Conservation (phyloP, 345 rosid genomes). For the Excoecaria cochinchinensis region DNA sequence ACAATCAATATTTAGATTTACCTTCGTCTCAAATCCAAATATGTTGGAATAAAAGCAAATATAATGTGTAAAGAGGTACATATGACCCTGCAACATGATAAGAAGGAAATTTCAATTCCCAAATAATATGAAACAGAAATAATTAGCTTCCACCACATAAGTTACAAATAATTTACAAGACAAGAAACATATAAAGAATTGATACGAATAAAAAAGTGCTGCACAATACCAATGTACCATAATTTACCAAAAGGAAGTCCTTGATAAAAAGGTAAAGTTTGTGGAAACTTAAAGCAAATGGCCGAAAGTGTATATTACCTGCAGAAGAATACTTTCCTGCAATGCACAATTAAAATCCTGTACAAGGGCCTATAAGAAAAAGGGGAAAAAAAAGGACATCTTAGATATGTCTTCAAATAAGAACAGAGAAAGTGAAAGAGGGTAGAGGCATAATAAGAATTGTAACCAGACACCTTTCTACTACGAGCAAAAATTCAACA, state of each 20-base stretch:
- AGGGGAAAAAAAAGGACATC: constrained; percentile 11
- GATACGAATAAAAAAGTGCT: not conserved
- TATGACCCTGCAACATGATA: constrained; percentile 73
- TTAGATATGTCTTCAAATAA: not conserved
- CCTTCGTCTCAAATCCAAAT: constrained; percentile 99
- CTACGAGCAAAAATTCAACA: not conserved
- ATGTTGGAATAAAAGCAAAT: constrained; percentile 97
- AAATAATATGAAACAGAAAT: constrained; percentile 1
- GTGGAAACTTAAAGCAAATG: constrained; percentile 2
- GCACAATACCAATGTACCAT: not conserved
- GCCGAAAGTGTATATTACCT: constrained; percentile 41
- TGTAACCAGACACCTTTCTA: not conserved
- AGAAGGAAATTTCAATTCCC: not conserved
- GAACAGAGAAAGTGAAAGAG: not conserved
- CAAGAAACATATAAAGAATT: not conserved
- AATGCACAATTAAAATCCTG: constrained; percentile 97
- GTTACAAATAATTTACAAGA: not conserved
- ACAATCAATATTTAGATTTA: constrained; percentile 25
- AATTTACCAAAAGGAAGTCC: constrained; percentile 10
- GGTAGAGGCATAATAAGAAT: not conserved
- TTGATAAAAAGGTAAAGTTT: not conserved
- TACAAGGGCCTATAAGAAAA: constrained; percentile 56
- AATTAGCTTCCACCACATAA: not conserved
- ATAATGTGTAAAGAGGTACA: constrained; percentile 76
- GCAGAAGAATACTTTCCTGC: constrained; percentile 91